Evolutionary conservation across 2,329 filamentous ascomycete genomes (phyloP).

Genomic region (Hypoxylon sp.): DNA sequence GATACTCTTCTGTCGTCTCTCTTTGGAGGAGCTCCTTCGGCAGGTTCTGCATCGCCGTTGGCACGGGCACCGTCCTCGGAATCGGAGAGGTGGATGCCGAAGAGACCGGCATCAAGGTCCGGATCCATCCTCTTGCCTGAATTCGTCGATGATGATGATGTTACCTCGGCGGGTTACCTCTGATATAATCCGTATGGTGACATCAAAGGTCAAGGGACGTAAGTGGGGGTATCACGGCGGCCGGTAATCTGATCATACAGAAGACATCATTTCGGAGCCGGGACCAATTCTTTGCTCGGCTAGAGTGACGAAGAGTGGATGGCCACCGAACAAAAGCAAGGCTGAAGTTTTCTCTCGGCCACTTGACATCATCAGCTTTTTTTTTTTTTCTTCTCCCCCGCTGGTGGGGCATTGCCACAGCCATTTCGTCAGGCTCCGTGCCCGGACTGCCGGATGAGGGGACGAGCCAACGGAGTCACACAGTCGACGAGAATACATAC

Average conservation of each 20-base stretch:
- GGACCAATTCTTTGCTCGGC: no score
- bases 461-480: constrained; percentile 7
- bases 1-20: constrained; percentile 11
- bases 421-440: no score
- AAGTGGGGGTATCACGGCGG: neutral
- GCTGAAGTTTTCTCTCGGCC: neutral
- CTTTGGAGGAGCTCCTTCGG: constrained; percentile 21
- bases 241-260: neutral
- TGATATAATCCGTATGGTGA: neutral
- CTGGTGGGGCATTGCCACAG: constrained; percentile 34
- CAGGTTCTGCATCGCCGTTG: constrained; percentile 27
- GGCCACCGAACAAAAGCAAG: no score
- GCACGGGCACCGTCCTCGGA: constrained; percentile 44
- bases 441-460: constrained; percentile 29
- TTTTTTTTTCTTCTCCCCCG: neutral
- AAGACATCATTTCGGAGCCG: constrained; percentile 7
- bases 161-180: no score
- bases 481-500: neutral
- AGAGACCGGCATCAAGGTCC: constrained; percentile 48
- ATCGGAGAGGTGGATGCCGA: constrained; percentile 54
- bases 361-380: neutral
- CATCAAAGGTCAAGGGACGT: neutral
- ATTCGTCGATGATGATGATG: neutral
- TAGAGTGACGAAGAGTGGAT: no score
- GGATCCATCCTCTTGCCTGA: constrained; percentile 42